These are phyloP conservation scores for Erythrophleum fordii DNA, from an alignment of 306 rosid genomes.

Conservation along the genomic window DNA sequence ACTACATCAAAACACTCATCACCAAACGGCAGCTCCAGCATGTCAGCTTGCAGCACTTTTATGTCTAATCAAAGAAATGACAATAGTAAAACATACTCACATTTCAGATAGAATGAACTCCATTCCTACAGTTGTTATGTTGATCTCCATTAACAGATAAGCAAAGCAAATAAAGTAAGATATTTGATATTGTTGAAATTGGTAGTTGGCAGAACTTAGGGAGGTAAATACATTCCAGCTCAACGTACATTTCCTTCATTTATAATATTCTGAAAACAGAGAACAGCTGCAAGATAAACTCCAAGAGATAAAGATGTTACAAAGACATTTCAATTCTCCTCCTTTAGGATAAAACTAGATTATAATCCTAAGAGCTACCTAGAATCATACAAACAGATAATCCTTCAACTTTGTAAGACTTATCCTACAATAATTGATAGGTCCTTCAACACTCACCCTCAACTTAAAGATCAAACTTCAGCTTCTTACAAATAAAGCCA, in stretches of 20 bases:
- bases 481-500: background rate
- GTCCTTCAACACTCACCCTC: background rate
- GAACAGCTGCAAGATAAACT: background rate
- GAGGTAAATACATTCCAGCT: background rate
- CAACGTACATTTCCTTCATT: background rate
- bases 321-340: background rate
- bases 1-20: slow-evolving; percentile 81
- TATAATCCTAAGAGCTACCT: background rate
- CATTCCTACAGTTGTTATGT: background rate
- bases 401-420: background rate
- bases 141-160: background rate
- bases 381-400: background rate
- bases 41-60: slow-evolving; percentile 91
- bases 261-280: background rate
- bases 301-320: background rate
- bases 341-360: background rate
- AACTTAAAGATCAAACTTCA: background rate
- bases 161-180: slow-evolving; percentile 3
- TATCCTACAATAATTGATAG: background rate
- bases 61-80: slow-evolving; percentile 63
- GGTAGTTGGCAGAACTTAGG: background rate
- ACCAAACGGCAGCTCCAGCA: slow-evolving; percentile 92
- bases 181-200: slow-evolving; percentile 13
- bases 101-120: slow-evolving; percentile 5
- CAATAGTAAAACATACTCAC: background rate